Evolutionary conservation across 257 asterid genomes (phyloP).

Genomic region (Cinchona pubescens): DNA sequence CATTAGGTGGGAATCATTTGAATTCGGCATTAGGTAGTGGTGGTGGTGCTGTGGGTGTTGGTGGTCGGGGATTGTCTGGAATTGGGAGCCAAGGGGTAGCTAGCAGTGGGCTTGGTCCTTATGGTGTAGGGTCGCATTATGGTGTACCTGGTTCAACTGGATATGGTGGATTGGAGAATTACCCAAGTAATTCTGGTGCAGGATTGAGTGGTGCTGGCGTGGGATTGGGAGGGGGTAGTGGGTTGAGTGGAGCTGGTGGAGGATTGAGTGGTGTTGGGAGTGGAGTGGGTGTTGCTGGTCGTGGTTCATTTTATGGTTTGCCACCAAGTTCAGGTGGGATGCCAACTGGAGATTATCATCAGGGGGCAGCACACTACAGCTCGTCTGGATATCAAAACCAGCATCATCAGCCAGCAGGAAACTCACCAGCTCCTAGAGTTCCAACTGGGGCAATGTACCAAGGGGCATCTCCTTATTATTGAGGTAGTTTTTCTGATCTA

Average conservation of each 20-base stretch:
- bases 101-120: constrained; percentile 45
- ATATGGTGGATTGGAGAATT: constrained; percentile 44
- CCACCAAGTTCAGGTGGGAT: constrained; percentile 55
- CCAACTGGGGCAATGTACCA: constrained; percentile 68
- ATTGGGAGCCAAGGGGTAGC: constrained; percentile 45
- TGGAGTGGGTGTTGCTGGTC: constrained; percentile 42
- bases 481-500: constrained; percentile 46
- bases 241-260: constrained; percentile 25
- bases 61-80: constrained; percentile 43
- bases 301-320: constrained; percentile 55
- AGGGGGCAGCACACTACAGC: constrained; percentile 39
- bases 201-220: constrained; percentile 29
- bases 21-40: constrained; percentile 19
- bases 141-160: constrained; percentile 53
- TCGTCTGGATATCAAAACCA: constrained; percentile 52
- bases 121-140: constrained; percentile 47
- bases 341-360: constrained; percentile 54
- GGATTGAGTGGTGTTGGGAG: constrained; percentile 27
- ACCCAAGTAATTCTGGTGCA: too few relatives aligned
- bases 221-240: constrained; percentile 27
- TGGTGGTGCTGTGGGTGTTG: constrained; percentile 34
- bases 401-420: constrained; percentile 54
- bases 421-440: constrained; percentile 49
- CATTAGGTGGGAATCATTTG: constrained; percentile 23
- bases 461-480: constrained; percentile 68